Evolutionary conservation across 352 stramenopile species (phyloP).

Genomic region (Elongisporangium senticosum): DNA sequence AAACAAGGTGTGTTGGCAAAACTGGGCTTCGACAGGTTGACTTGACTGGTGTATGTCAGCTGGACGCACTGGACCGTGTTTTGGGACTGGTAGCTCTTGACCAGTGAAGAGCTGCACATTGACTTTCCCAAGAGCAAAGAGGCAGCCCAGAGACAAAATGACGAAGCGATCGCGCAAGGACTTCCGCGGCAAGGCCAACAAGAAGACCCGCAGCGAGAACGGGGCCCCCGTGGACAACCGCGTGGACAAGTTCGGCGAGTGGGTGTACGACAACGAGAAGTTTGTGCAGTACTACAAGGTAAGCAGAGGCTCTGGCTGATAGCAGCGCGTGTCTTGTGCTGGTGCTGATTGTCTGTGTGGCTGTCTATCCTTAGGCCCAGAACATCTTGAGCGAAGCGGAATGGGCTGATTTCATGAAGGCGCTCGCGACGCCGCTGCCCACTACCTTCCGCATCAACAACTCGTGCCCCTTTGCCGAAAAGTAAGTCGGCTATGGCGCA

Average conservation of each 20-base stretch:
- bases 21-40: not conserved
- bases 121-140: not conserved
- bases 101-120: conserved; percentile 11
- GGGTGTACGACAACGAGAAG: conserved; percentile 83
- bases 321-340: not conserved
- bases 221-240: conserved; percentile 24
- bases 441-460: conserved; percentile 93
- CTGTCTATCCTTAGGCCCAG: conserved; percentile 42
- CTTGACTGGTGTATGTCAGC: not conserved
- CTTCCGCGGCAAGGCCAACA: conserved; percentile 31
- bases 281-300: conserved; percentile 86
- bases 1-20: not conserved
- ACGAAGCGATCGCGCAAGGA: conserved; percentile 43
- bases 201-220: conserved; percentile 48
- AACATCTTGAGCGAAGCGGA: conserved; percentile 74
- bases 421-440: conserved; percentile 83
- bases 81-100: conserved; percentile 11
- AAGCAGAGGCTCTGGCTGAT: not conserved
- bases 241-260: conserved; percentile 75
- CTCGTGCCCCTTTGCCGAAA: conserved; percentile 78
- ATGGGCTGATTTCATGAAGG: conserved; percentile 89
- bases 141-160: conserved; percentile 17
- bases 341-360: not conserved
- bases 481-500: conserved; percentile 27
- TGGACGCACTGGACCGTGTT: not conserved